Evolutionary conservation across 2,329 filamentous ascomycete genomes (phyloP).

Genomic region (Talaromyces rugulosus): DNA sequence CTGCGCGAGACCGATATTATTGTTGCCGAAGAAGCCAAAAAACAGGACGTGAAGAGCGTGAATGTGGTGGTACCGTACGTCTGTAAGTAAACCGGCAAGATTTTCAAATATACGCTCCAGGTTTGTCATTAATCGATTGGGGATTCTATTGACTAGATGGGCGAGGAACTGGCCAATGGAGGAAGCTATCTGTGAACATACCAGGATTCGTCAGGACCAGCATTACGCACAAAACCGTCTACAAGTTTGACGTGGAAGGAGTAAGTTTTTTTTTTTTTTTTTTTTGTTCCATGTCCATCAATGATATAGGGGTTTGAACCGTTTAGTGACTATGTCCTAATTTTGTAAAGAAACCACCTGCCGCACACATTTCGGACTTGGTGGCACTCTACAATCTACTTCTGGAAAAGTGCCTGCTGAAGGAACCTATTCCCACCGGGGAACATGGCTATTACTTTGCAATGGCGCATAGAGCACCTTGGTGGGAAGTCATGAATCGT

Average conservation of each 20-base stretch:
- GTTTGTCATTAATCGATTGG: background rate
- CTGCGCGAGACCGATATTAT: background rate
- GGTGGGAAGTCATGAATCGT: conserved; percentile 1
- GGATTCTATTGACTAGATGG: background rate
- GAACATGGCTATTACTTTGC: conserved; percentile 2
- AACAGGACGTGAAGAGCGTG: background rate
- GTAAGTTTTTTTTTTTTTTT: no score
- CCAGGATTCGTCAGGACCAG: background rate
- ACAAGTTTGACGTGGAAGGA: background rate
- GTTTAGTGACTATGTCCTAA: background rate
- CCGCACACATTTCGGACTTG: background rate
- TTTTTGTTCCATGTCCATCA: background rate
- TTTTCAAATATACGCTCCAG: background rate
- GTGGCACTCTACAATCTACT: background rate
- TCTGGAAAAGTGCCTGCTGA: background rate
- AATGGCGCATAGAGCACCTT: background rate
- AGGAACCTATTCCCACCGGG: background rate
- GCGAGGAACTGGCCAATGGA: conserved; percentile 1
- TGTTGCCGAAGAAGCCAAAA: background rate
- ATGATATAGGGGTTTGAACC: background rate
- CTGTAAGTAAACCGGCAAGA: background rate
- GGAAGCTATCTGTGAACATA: conserved; percentile 3
- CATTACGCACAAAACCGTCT: conserved; percentile 1
- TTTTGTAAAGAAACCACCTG: background rate
- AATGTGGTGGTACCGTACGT: background rate